Percentiles rank a stretch among this genome's conserved stretches.
Evolutionary conservation across 306 rosid species (phyloP).

Genomic region (Bauhinia variegata): DNA sequence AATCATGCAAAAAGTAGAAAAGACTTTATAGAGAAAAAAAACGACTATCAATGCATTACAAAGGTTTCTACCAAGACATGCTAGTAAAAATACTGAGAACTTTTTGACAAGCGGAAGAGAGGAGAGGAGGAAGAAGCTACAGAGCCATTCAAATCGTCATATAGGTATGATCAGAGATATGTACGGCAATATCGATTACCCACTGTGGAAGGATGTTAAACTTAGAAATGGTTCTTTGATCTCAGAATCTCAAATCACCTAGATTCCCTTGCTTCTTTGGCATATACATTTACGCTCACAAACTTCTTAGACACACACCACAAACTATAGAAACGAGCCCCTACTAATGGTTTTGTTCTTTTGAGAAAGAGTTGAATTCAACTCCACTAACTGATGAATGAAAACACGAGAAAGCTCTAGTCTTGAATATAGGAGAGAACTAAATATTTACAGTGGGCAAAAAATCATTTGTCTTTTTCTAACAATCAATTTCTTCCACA

Average conservation of each 20-base stretch:
- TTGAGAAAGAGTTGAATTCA: constrained; percentile 29
- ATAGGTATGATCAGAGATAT: neutral
- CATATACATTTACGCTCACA: too few species aligned
- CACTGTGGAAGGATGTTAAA: constrained; percentile 1
- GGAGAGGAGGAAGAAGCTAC: neutral
- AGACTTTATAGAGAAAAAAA: neutral
- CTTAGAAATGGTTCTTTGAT: neutral
- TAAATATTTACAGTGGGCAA: constrained; percentile 1
- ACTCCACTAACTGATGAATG: constrained; percentile 26
- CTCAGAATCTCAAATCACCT: constrained; percentile 22
- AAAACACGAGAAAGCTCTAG: constrained; percentile 18
- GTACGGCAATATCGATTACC: constrained; percentile 18
- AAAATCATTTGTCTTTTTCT: too few species aligned
- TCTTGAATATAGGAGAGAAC: constrained; percentile 18
- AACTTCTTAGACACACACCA: too few species aligned
- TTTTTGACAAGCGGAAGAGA: neutral
- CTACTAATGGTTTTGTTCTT: too few species aligned
- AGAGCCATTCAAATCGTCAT: neutral
- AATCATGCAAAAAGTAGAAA: constrained; percentile 5
- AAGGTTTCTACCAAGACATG: constrained; percentile 2
- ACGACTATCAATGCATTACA: constrained; percentile 10
- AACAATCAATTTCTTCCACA: constrained; percentile 2
- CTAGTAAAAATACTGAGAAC: neutral
- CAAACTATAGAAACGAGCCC: too few species aligned
- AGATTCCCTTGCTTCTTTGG: too few species aligned